Conservation (phyloP, 495 filamentous ascomycete species). For the Recurvomyces mirabilis region DNA sequence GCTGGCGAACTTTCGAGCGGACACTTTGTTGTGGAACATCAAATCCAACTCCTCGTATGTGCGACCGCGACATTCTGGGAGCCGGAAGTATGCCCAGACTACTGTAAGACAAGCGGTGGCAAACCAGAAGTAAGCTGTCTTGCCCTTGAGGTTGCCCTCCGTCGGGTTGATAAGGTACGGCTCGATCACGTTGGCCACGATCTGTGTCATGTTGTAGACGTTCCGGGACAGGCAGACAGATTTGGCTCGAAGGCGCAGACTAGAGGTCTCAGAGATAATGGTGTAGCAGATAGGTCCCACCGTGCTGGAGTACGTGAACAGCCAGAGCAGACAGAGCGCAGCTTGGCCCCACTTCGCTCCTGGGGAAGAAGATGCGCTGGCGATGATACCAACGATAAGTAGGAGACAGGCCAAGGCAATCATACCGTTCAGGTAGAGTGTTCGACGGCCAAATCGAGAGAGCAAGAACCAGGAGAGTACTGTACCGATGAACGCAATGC, state of each 20-base stretch:
- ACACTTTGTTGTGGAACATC: background rate
- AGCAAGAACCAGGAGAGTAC: conserved; percentile 31
- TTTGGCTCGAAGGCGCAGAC: conserved; percentile 30
- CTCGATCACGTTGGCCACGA: conserved; percentile 28
- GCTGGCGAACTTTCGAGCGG: background rate
- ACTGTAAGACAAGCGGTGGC: background rate
- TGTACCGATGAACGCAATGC: conserved; percentile 26
- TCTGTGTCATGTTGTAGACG: conserved; percentile 27
- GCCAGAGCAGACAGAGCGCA: conserved; percentile 33
- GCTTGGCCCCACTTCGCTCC: conserved; percentile 26
- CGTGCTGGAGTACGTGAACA: conserved; percentile 32
- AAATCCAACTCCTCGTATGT: background rate
- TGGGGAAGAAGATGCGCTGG: conserved; percentile 21
- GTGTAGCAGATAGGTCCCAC: conserved; percentile 36
- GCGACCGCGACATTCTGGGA: background rate
- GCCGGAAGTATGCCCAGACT: background rate
- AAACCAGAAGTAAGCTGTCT: conserved; percentile 34
- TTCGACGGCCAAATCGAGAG: conserved; percentile 26
- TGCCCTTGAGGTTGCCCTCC: conserved; percentile 34
- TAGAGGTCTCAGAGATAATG: conserved; percentile 32
- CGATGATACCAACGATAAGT: conserved; percentile 32
- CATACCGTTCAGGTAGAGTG: conserved; percentile 28
- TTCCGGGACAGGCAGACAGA: conserved; percentile 30
- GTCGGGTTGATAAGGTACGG: conserved; percentile 33
- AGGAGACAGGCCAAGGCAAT: background rate